Evolutionary conservation across 768 basidiomycete genomes (phyloP).

Genomic region (Mycena haematopus): DNA sequence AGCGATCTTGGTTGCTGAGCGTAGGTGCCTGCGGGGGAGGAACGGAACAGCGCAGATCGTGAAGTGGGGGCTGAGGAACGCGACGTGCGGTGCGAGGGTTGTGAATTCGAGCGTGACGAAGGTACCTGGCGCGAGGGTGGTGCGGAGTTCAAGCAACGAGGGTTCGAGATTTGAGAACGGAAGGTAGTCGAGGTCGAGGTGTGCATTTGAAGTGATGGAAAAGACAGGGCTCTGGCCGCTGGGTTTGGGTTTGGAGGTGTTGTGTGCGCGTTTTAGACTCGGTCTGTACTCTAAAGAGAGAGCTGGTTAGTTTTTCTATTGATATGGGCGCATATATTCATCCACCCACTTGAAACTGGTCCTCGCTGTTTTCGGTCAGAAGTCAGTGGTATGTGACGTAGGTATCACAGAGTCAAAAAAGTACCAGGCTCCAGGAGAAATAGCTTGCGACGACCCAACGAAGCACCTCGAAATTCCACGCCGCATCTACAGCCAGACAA

Average conservation of each 20-base stretch:
- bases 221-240: background rate
- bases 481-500: constrained; percentile 38
- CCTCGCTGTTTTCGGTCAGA: background rate
- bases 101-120: constrained; percentile 42
- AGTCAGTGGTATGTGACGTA: background rate
- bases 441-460: constrained; percentile 43
- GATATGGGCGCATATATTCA: constrained; percentile 21
- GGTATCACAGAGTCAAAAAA: background rate
- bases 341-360: constrained; percentile 13
- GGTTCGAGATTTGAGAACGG: constrained; percentile 29
- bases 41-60: constrained; percentile 54
- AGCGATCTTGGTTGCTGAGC: background rate
- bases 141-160: constrained; percentile 32
- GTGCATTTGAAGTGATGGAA: constrained; percentile 16
- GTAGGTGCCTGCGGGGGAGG: constrained; percentile 37
- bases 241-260: constrained; percentile 21
- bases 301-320: background rate
- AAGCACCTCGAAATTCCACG: constrained; percentile 42
- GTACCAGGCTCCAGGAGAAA: constrained; percentile 25
- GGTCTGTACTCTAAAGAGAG: background rate
- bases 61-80: constrained; percentile 43
- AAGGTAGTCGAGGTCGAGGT: constrained; percentile 27
- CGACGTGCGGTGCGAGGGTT: constrained; percentile 44
- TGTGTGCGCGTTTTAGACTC: constrained; percentile 25
- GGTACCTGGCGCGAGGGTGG: constrained; percentile 29